Evolutionary conservation across 352 stramenopile genomes (phyloP).

Genomic region (Pythium aristosporum): DNA sequence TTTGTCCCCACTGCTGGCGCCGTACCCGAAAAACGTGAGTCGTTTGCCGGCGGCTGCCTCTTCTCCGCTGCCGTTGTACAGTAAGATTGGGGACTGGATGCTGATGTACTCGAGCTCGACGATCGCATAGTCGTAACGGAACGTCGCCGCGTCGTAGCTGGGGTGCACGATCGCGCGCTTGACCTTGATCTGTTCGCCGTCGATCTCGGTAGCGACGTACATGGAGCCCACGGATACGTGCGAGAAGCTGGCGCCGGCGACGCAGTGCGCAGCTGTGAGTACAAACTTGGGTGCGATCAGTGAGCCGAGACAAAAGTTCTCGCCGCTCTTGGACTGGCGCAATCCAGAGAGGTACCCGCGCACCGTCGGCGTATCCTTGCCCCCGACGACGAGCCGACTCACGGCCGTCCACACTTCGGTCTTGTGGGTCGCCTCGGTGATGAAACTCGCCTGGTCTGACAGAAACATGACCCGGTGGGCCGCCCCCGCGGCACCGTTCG

Average conservation of each 20-base stretch:
- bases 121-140: constrained; percentile 36
- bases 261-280: constrained; percentile 41
- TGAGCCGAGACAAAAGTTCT: constrained; percentile 37
- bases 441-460: constrained; percentile 24
- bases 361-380: constrained; percentile 16
- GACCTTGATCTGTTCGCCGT: constrained; percentile 47
- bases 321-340: constrained; percentile 15
- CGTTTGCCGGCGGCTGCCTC: constrained; percentile 1
- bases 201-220: constrained; percentile 23
- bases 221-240: constrained; percentile 36
- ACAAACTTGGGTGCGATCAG: constrained; percentile 38
- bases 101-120: constrained; percentile 44
- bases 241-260: constrained; percentile 16
- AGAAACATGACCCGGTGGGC: constrained; percentile 29
- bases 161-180: constrained; percentile 31
- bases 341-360: constrained; percentile 34
- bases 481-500: neutral
- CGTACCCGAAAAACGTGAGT: constrained; percentile 31
- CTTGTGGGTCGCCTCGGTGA: constrained; percentile 24
- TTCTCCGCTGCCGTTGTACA: constrained; percentile 19
- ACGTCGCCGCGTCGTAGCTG: constrained; percentile 22
- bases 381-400: constrained; percentile 22
- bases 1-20: neutral
- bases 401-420: constrained; percentile 18
- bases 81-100: constrained; percentile 32